phyloP scores from a whole-genome alignment of 2,329 filamentous ascomycete species.

The Beauveria pseudobassiana region DNA sequence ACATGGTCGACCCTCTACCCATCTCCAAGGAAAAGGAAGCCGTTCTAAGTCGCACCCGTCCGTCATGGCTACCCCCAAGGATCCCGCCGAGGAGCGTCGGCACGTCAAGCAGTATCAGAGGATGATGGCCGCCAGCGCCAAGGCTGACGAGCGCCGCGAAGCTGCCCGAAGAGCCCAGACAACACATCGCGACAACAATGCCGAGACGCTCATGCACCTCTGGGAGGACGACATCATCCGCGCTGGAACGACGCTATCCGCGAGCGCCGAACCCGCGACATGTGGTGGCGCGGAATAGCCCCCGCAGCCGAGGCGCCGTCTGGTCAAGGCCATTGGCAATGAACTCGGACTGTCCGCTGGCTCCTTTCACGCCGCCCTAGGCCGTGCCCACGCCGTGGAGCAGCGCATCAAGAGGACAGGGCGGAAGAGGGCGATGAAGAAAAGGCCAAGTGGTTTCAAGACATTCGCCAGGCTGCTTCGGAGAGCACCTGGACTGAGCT shows the following conservation, averaged over 20 bases:
- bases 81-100: conserved; percentile 82
- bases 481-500: conserved; percentile 62
- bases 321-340: conserved; percentile 69
- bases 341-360: conserved; percentile 58
- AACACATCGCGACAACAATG: conserved; percentile 46
- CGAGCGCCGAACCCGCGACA: conserved; percentile 61
- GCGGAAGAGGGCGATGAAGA: conserved; percentile 46
- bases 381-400: conserved; percentile 57
- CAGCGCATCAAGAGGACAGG: conserved; percentile 43
- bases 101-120: conserved; percentile 80
- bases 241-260: conserved; percentile 66
- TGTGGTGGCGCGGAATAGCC: conserved; percentile 77
- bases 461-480: conserved; percentile 57
- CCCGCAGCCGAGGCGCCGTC: conserved; percentile 58
- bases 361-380: conserved; percentile 64
- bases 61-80: conserved; percentile 83
- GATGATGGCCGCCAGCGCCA: conserved; percentile 63
- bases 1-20: conserved; percentile 78
- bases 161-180: conserved; percentile 43
- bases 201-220: conserved; percentile 48
- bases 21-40: conserved; percentile 84
- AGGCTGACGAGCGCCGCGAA: conserved; percentile 53
- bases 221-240: conserved; percentile 71
- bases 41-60: conserved; percentile 70
- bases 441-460: conserved; percentile 53